Evolutionary conservation across 2,329 filamentous ascomycete species (phyloP).

Genomic region (Cyclaneusma minus): DNA sequence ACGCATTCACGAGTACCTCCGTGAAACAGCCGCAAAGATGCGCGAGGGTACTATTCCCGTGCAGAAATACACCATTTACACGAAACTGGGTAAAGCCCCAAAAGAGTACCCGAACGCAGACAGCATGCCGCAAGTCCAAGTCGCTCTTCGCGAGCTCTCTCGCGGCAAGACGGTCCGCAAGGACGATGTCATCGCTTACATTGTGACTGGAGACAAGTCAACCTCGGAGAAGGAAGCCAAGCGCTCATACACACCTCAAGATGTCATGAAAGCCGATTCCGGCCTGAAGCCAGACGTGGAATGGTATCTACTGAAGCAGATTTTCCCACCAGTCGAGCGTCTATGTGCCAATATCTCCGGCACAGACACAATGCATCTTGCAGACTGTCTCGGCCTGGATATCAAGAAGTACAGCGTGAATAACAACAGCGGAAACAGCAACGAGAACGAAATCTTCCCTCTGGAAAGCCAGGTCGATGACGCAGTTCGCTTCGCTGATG

Average conservation of each 20-base stretch:
- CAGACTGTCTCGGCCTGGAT: slow-evolving; percentile 87
- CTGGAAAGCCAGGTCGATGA: slow-evolving; percentile 92
- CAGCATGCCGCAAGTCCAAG: slow-evolving; percentile 93
- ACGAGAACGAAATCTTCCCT: slow-evolving; percentile 65
- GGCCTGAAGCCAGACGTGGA: slow-evolving; percentile 80
- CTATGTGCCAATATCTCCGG: slow-evolving; percentile 91
- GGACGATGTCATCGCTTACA: slow-evolving; percentile 91
- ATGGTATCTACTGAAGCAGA: slow-evolving; percentile 96
- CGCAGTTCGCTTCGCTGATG: slow-evolving; percentile 73
- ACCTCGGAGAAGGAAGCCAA: slow-evolving; percentile 62
- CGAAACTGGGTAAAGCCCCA: slow-evolving; percentile 87
- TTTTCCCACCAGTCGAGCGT: slow-evolving; percentile 93
- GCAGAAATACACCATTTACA: slow-evolving; percentile 93
- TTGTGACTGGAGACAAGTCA: slow-evolving; percentile 62
- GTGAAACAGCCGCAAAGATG: slow-evolving; percentile 76
- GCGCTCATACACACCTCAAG: slow-evolving; percentile 74
- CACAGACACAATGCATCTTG: slow-evolving; percentile 77
- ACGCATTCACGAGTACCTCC: slow-evolving; percentile 85
- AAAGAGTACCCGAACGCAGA: slow-evolving; percentile 89
- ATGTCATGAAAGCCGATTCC: slow-evolving; percentile 64
- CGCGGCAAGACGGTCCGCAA: slow-evolving; percentile 79
- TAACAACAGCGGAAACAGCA: slow-evolving; percentile 31
- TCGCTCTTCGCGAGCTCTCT: slow-evolving; percentile 75
- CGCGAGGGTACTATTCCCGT: slow-evolving; percentile 58
- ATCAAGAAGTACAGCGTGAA: slow-evolving; percentile 70